phyloP scores from a whole-genome alignment of 108 stramenopile genomes.

The Skeletonema marinoi region DNA sequence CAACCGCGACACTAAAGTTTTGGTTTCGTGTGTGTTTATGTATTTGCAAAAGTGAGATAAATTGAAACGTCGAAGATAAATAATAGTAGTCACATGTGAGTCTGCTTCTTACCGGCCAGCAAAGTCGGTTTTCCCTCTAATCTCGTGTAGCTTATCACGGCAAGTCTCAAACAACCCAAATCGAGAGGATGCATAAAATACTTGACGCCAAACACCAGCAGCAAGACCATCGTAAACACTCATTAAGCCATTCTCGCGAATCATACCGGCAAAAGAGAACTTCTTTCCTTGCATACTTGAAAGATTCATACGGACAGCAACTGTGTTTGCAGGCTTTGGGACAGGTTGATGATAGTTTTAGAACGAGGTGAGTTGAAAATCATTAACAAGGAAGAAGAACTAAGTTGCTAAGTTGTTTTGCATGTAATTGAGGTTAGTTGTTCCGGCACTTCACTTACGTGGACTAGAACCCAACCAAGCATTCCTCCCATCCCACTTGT shows the following conservation, averaged over 20 bases:
- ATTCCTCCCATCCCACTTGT: conserved; percentile 89
- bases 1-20: conserved; percentile 71
- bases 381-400: not conserved
- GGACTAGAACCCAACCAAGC: conserved; percentile 87
- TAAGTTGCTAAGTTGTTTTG: too few species aligned
- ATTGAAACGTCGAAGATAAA: not conserved
- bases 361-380: not conserved
- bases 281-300: conserved; percentile 70
- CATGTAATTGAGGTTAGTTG: not conserved
- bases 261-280: conserved; percentile 63
- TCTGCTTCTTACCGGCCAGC: conserved; percentile 65
- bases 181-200: conserved; percentile 90
- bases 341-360: not conserved
- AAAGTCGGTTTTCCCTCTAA: conserved; percentile 89
- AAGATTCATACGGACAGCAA: conserved; percentile 83
- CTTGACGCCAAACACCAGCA: conserved; percentile 87
- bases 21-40: not conserved
- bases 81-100: not conserved
- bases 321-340: conserved; percentile 78
- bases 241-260: conserved; percentile 67
- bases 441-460: conserved; percentile 20
- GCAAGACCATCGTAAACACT: conserved; percentile 88
- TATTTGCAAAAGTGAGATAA: not conserved
- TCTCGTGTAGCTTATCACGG: conserved; percentile 84
- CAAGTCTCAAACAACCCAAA: conserved; percentile 93